Percentiles rank a stretch among this genome's conserved stretches.
Evolutionary conservation across 306 rosid species (phyloP).

Genomic region (Begonia fuchsioides): DNA sequence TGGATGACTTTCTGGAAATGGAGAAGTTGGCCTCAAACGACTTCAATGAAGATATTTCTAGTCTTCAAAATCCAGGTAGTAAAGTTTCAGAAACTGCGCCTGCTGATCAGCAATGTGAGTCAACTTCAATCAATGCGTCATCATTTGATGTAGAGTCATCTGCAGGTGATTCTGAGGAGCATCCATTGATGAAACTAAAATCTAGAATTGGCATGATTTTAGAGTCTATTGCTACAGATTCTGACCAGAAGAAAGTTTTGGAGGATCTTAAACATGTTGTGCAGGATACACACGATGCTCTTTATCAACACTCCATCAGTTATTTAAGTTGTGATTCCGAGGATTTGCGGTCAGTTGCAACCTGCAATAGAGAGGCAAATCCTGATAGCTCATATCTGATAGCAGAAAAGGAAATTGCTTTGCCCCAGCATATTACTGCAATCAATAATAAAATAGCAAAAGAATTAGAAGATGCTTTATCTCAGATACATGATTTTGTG

Average conservation of each 20-base stretch:
- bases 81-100: constrained; percentile 27
- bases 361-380: constrained; percentile 43
- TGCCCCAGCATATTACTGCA: constrained; percentile 20
- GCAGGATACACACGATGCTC: constrained; percentile 45
- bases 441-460: constrained; percentile 22
- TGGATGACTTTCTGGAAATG: constrained; percentile 98
- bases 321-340: constrained; percentile 23
- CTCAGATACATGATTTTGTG: constrained; percentile 68
- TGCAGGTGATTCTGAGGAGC: constrained; percentile 11
- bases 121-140: constrained; percentile 18
- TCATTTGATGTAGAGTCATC: constrained; percentile 22
- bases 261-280: constrained; percentile 65
- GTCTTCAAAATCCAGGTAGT: constrained; percentile 20
- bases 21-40: constrained; percentile 84
- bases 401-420: constrained; percentile 34
- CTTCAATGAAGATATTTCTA: constrained; percentile 30
- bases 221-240: constrained; percentile 53
- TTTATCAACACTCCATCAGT: constrained; percentile 17
- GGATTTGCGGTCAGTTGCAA: constrained; percentile 31
- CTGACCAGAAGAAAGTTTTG: constrained; percentile 47
- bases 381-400: constrained; percentile 55
- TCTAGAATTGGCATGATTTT: constrained; percentile 61
- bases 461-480: constrained; percentile 62
- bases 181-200: constrained; percentile 41
- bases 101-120: constrained; percentile 2